Evolutionary conservation across 352 stramenopile species (phyloP).

Genomic region (Pythium coloratum): DNA sequence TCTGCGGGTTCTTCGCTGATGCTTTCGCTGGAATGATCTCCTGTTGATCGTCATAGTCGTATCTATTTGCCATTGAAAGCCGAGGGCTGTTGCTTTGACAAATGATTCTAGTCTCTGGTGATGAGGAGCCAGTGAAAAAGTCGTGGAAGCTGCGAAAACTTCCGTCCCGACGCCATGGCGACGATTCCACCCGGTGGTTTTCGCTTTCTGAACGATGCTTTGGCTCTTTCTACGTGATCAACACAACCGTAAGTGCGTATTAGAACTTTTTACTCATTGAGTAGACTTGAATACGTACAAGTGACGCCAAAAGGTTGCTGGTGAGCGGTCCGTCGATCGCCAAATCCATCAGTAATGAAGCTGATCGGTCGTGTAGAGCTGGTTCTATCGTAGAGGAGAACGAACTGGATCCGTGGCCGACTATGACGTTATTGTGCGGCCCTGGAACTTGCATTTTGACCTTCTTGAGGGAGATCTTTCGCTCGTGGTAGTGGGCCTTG

Average conservation of each 20-base stretch:
- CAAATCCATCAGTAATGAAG: conserved; percentile 3
- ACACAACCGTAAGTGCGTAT: neutral
- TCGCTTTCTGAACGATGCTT: neutral
- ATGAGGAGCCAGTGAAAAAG: conserved; percentile 35
- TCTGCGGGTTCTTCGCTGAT: no score
- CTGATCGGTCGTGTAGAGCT: conserved; percentile 8
- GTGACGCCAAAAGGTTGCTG: neutral
- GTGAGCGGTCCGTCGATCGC: neutral
- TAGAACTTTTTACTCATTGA: neutral
- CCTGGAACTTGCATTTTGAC: neutral
- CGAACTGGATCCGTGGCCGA: conserved; percentile 7
- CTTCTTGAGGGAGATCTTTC: conserved; percentile 2
- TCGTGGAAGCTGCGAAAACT: conserved; percentile 48
- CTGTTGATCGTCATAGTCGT: neutral
- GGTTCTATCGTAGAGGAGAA: conserved; percentile 1
- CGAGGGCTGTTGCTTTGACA: neutral
- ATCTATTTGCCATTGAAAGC: neutral
- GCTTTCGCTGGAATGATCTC: neutral
- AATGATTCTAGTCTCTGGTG: neutral
- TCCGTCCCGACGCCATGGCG: conserved; percentile 27
- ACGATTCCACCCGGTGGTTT: conserved; percentile 13
- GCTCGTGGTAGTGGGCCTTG: conserved; percentile 16
- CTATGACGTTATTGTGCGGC: neutral
- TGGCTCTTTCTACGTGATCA: neutral
- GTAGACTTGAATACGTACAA: neutral